Evolutionary conservation across 768 basidiomycete genomes (phyloP).

Genomic region (Mycena kentingensis): DNA sequence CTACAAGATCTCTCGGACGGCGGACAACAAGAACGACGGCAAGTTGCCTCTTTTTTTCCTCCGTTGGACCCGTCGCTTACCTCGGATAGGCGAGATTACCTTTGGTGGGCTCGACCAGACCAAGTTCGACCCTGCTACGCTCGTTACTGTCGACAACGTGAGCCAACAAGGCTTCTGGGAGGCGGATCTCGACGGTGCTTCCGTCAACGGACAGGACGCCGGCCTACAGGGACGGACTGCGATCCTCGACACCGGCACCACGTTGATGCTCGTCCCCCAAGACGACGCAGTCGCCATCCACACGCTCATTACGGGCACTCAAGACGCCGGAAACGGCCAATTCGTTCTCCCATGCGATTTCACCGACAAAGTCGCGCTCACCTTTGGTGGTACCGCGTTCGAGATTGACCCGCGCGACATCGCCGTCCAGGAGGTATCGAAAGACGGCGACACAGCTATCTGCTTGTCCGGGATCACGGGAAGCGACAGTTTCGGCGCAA

Average conservation of each 20-base stretch:
- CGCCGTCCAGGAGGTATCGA: conserved; percentile 54
- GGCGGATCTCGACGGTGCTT: conserved; percentile 57
- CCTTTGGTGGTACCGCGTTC: conserved; percentile 49
- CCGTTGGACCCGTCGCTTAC: too few species aligned
- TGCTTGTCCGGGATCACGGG: too few species aligned
- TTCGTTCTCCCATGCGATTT: conserved; percentile 57
- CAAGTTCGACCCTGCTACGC: conserved; percentile 64
- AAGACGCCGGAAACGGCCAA: conserved; percentile 45
- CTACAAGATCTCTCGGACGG: conserved; percentile 77
- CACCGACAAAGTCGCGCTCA: conserved; percentile 44
- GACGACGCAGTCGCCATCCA: conserved; percentile 44
- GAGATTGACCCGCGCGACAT: conserved; percentile 69
- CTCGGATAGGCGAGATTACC: not conserved
- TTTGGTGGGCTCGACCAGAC: conserved; percentile 56
- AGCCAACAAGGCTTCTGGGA: conserved; percentile 81
- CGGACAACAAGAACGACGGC: conserved; percentile 72
- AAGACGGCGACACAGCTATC: too few species aligned
- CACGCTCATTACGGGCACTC: conserved; percentile 43
- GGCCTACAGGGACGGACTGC: conserved; percentile 65
- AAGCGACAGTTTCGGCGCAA: too few species aligned
- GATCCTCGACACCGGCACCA: conserved; percentile 68
- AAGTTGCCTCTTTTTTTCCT: too few species aligned
- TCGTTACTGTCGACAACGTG: conserved; percentile 64
- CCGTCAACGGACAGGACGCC: conserved; percentile 56
- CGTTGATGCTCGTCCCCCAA: conserved; percentile 50